Evolutionary conservation across 306 rosid species (phyloP), one percentile per base, ranked within the genome.

Genomic region (Begonia peltatifolia): DNA sequence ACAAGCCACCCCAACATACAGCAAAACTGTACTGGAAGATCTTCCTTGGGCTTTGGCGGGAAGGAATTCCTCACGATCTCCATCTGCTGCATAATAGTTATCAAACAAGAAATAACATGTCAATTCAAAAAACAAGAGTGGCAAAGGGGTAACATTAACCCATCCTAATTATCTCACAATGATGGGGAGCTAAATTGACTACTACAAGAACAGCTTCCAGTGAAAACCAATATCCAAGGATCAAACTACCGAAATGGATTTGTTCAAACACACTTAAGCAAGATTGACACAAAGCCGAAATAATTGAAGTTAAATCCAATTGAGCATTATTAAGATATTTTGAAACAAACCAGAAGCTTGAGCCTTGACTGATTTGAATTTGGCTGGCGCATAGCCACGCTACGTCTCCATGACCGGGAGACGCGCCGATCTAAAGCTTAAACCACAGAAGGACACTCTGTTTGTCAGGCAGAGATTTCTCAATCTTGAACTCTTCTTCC

Each of bases 1-100:
- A 69, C 97, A 89, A 69, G 97, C 93, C 64, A 89, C 83, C 47
- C 89, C 95, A 46, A 89, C 97, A 61, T 60, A 89, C 17, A 95
- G 97, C 36, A 89, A 71, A 68, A 84, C 97, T 44, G 83, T 79
- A 66, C 93, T 95, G 55, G 95, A 79, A 67, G 89, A 51, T 70
- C 69, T 89, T 6, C 73, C 79, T 0, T 51, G 79, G 59, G 81
- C 63, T 57, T 49, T 72, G 41, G 63, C 44, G 68, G 85, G 70
- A 53, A 74, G 44, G 57, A 68, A 57, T 42, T 63, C 71, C 77
- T 84, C 93, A 62, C 70, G 20, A 68, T 88, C 89, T 55, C 65
- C 94, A 63, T 71, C 97, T 88, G 87, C 81, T 70, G 38, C 47
- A 52, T 50, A 51, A 54, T 55, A 30, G 6, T 30, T 30, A 5